Evolutionary conservation across 2,329 filamentous ascomycete species (phyloP).

Genomic region (Aspergillus tubingensis): DNA sequence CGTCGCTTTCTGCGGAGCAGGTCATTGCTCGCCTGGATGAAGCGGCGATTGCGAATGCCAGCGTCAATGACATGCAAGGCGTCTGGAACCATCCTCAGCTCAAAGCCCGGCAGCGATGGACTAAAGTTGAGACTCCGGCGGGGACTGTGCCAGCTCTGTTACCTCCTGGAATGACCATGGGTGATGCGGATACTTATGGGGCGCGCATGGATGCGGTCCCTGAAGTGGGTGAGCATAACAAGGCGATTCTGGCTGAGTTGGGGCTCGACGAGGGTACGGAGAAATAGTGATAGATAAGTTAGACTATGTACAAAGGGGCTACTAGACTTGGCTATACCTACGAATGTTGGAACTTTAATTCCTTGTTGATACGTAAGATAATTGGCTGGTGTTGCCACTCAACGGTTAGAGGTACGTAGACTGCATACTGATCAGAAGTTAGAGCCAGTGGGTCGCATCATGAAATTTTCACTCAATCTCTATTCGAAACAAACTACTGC

Average conservation of each 20-base stretch:
- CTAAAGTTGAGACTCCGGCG: slow-evolving; percentile 50
- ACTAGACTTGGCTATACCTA: no score
- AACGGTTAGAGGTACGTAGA: no score
- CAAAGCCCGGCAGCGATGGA: slow-evolving; percentile 54
- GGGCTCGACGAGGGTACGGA: slow-evolving; percentile 29
- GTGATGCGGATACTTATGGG: slow-evolving; percentile 23
- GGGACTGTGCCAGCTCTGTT: slow-evolving; percentile 53
- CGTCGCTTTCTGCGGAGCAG: slow-evolving; percentile 40
- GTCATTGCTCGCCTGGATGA: slow-evolving; percentile 49
- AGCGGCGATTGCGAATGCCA: slow-evolving; percentile 58
- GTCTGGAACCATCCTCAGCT: slow-evolving; percentile 59
- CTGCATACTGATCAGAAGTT: no score
- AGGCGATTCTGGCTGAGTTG: slow-evolving; percentile 50
- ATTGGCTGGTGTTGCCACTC: no score
- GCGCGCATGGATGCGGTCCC: slow-evolving; percentile 46
- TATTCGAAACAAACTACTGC: no score
- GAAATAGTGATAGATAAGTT: neutral
- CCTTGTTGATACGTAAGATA: no score
- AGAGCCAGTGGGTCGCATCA: no score
- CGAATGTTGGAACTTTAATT: no score
- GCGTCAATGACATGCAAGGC: slow-evolving; percentile 57
- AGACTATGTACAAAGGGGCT: no score
- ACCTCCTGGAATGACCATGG: slow-evolving; percentile 49
- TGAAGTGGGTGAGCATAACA: slow-evolving; percentile 54
- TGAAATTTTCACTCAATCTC: no score